These are phyloP conservation scores for Blastobotrys persicus DNA, from an alignment of 1,139 yeast genomes.

Conservation along the genomic window DNA sequence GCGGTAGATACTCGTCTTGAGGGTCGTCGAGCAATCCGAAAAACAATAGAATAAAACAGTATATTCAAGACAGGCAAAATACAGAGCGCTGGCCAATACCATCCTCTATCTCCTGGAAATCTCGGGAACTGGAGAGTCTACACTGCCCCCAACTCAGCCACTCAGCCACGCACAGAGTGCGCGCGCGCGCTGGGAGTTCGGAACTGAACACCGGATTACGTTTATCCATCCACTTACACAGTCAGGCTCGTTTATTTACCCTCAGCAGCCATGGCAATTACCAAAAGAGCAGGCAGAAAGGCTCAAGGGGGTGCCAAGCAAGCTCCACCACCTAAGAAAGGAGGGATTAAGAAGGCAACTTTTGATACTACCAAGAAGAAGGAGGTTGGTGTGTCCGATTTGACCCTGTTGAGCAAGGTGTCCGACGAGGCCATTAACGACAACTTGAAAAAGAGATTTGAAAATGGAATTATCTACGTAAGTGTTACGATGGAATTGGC, in stretches of 20 bases:
- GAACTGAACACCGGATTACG: neutral
- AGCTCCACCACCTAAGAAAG: constrained; percentile 48
- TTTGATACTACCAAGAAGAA: constrained; percentile 86
- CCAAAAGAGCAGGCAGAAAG: constrained; percentile 73
- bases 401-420: constrained; percentile 83
- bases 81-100: neutral
- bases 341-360: constrained; percentile 79
- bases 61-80: neutral
- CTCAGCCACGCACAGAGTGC: neutral
- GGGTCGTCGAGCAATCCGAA: too few species aligned
- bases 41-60: too few species aligned
- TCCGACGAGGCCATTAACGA: constrained; percentile 92
- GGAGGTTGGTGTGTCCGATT: constrained; percentile 96
- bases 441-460: constrained; percentile 82
- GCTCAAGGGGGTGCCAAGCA: constrained; percentile 51
- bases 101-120: too few species aligned
- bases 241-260: neutral
- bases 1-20: too few species aligned
- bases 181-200: neutral
- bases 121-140: too few species aligned
- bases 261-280: constrained; percentile 57
- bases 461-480: constrained; percentile 86
- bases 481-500: constrained; percentile 42
- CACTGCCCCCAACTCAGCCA: too few species aligned
- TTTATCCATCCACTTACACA: too few species aligned